Evolutionary conservation across 2,329 filamentous ascomycete species (phyloP), one percentile per base, ranked within the genome.

Genomic region (Colletotrichum incanum): DNA sequence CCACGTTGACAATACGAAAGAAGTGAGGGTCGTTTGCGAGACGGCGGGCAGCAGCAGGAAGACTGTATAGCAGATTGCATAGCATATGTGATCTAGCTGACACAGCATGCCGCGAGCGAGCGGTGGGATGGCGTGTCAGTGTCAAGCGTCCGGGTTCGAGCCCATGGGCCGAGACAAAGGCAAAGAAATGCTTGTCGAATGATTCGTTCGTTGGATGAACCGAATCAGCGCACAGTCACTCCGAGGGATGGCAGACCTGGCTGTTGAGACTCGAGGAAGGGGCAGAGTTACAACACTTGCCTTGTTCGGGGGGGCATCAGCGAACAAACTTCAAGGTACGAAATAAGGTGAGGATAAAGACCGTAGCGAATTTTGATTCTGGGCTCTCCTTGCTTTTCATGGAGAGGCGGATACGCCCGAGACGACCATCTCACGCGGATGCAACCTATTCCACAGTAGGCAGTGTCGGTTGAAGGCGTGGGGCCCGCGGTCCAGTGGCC

Each of bases 401-500:
- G 65, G 59, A 65, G 59, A 45, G 64, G 52, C 65, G 52, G 69
- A 72, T 72, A 47, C 65, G 47, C 69, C 65, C 59, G 65, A 31
- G 45, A 56, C 60, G 34, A 50, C 47, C 65, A 65, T 59, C 64
- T 47, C 47, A 37, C n/a, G 65, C 50, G 28, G 58, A 47, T 60
- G 26, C 49, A 52, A 28, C 18, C 9, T 34, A 4, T 14, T 34
- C 18, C 28, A 58, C 26, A 28, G 39, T 37, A 50, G 23, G 23
- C 49, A 41, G 54, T 26, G 16, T 45, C 50, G 31, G 62, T 47
- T 34, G 34, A 34, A 52, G 43, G 54, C 45, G 63, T 66, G 62
- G 67, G 47, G 26, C 54, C n/a, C 7, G 45, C 39, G n/a, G 34
- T 2, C 28, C 37, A 43, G 65, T 34, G 2, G 20, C 54, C 28